These are phyloP conservation scores for Taphrina flavorubra DNA, from an alignment of 1,139 yeast species.

Conservation along the genomic window DNA sequence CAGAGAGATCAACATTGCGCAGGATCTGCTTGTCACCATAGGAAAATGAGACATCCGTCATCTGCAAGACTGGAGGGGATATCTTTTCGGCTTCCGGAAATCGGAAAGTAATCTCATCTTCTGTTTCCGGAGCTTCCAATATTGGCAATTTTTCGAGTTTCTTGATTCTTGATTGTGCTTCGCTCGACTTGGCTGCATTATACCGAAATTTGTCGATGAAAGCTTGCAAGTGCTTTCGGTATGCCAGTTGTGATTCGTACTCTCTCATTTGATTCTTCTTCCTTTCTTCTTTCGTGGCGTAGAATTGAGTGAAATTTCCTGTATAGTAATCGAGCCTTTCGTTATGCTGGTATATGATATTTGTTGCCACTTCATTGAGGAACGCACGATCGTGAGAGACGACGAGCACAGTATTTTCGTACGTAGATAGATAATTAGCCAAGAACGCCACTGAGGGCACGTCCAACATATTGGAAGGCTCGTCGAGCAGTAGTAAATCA, in stretches of 20 bases:
- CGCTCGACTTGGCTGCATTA: conserved; percentile 95
- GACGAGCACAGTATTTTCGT: conserved; percentile 88
- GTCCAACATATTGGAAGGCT: conserved; percentile 99
- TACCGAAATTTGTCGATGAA: conserved; percentile 96
- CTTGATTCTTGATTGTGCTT: conserved; percentile 97
- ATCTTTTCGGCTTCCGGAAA: conserved; percentile 94
- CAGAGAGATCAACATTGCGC: conserved; percentile 81
- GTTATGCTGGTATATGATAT: conserved; percentile 94
- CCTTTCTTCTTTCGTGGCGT: conserved; percentile 93
- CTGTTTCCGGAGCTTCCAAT: conserved; percentile 94
- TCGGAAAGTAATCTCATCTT: conserved; percentile 77
- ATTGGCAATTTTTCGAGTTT: conserved; percentile 92
- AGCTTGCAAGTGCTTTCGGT: conserved; percentile 85
- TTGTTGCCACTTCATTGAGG: conserved; percentile 96
- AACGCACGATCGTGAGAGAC: conserved; percentile 98
- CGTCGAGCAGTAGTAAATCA: conserved; percentile 88
- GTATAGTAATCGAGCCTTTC: conserved; percentile 95
- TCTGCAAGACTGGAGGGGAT: conserved; percentile 91
- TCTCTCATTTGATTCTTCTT: conserved; percentile 91
- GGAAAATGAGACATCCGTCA: conserved; percentile 85
- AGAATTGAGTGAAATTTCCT: conserved; percentile 91
- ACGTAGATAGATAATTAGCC: conserved; percentile 80
- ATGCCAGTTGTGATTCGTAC: conserved; percentile 96
- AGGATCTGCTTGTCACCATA: conserved; percentile 66
- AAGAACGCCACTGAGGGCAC: conserved; percentile 95